Evolutionary conservation across 2,329 filamentous ascomycete species (phyloP), one percentile per base, ranked within the genome.

Genomic region (Ophidiomyces ophidiicola): DNA sequence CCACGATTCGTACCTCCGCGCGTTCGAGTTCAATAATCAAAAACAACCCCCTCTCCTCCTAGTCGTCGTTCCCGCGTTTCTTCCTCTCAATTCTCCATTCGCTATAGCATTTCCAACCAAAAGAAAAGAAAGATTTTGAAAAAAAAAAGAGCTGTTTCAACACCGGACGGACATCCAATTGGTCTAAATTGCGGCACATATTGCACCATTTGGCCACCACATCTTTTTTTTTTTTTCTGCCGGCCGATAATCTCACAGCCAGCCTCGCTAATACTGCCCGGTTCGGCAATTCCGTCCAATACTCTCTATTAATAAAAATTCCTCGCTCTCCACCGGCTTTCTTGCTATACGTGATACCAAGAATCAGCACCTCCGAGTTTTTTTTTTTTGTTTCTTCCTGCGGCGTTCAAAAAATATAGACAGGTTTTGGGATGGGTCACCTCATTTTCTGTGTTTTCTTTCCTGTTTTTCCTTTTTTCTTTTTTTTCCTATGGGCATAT

Each of bases 341-440:
- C 23, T 29, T 15, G 36, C 29, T n/a, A 21, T n/a, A 14, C 33
- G 37, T 33, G 37, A 39, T 39, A 39, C 37, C 37, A 39, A 30
- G 29, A 39, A 39, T 33, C 21, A 39, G n/a, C 37, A 33, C 29
- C 29, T 28, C 23, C 29, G 21, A n/a, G n/a, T n/a, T n/a, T n/a
- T n/a, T n/a, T n/a, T n/a, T n/a, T 3, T 32, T 32, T 32, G 15
- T 32, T 39, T 39, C 21, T n/a, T n/a, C n/a, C n/a, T n/a, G n/a
- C 37, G 37, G 37, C 29, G 37, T 33, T 39, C 7, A 26, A 14
- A 39, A 39, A 33, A 39, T 15, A 39, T 39, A 39, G 37, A 39
- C 23, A 30, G 37, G 28, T 15, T 30, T 14, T 30, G 24, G 35
- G 35, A n/a, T n/a, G 30, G 36, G 29, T 26, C 14, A 12, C 23